Conservation (phyloP, 148 eudicot species). For the Talinum fruticosum region DNA sequence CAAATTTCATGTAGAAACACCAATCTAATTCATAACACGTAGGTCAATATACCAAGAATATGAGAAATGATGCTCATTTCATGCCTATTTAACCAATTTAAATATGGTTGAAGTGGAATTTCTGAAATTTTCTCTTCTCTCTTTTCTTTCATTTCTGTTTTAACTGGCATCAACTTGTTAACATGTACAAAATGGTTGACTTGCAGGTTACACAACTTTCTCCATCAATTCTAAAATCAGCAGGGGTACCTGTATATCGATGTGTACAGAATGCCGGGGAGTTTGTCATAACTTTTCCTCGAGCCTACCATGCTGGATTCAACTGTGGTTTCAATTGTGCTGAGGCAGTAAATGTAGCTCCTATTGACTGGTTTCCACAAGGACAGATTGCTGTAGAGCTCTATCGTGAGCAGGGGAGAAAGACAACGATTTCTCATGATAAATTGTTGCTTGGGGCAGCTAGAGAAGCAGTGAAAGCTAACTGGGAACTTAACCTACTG, state of each 20-base stretch:
- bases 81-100: neutral
- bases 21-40: neutral
- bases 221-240: constrained; percentile 71
- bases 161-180: neutral
- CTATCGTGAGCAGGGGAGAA: constrained; percentile 81
- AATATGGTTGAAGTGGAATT: neutral
- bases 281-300: constrained; percentile 90
- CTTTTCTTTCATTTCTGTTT: neutral
- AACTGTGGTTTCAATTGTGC: constrained; percentile 97
- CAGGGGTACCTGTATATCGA: constrained; percentile 90
- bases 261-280: constrained; percentile 91
- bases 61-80: neutral
- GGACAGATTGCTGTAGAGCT: constrained; percentile 97
- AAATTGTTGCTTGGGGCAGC: constrained; percentile 96
- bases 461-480: constrained; percentile 91
- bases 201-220: constrained; percentile 92
- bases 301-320: constrained; percentile 98
- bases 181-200: constrained; percentile 6
- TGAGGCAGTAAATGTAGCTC: constrained; percentile 98
- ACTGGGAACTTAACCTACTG: constrained; percentile 83
- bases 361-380: constrained; percentile 96
- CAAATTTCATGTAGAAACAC: neutral
- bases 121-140: neutral
- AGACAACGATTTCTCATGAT: constrained; percentile 94
- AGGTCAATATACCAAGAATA: neutral